A percentile compares a stretch with the other conserved stretches of the same genome.
phyloP scores from a whole-genome alignment of 2,329 filamentous ascomycete genomes.

The Rhynchosporium agropyri region DNA sequence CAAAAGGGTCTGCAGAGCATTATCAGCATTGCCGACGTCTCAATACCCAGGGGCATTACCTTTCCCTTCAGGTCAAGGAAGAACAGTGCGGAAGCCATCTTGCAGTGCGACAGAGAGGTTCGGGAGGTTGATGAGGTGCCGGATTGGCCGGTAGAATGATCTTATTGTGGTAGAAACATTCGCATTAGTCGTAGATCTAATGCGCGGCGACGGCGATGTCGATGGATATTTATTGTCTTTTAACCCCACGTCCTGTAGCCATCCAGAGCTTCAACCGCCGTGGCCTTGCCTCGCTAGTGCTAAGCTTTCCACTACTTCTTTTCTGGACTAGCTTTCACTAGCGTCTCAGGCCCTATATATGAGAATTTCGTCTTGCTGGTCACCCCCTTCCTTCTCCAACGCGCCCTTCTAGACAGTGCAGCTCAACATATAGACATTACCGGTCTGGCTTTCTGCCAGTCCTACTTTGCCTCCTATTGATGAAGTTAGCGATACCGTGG shows the following conservation, averaged over 20 bases:
- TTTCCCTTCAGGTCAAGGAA: constrained; percentile 99
- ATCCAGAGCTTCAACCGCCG: constrained; percentile 15
- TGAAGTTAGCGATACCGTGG: constrained; percentile 62
- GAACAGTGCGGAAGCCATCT: constrained; percentile 96
- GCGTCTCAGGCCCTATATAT: constrained; percentile 23
- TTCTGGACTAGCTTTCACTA: constrained; percentile 25
- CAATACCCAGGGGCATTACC: constrained; percentile 54
- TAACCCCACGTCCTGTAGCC: constrained; percentile 34
- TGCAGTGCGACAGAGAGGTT: constrained; percentile 25
- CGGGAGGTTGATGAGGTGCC: constrained; percentile 20
- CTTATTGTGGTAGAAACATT: constrained; percentile 32
- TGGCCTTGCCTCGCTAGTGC: constrained; percentile 29
- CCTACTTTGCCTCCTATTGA: constrained; percentile 60
- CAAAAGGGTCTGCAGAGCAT: constrained; percentile 75
- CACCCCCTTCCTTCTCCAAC: constrained; percentile 55
- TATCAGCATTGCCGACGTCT: constrained; percentile 31
- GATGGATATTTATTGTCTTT: constrained; percentile 17
- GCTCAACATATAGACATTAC: constrained; percentile 64
- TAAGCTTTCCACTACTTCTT: constrained; percentile 19
- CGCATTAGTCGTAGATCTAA: constrained; percentile 23
- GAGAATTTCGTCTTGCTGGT: constrained; percentile 24
- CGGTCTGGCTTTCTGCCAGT: constrained; percentile 70
- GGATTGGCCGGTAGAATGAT: constrained; percentile 23
- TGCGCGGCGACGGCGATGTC: constrained; percentile 16
- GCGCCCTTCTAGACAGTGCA: constrained; percentile 87